These are phyloP conservation scores for Rhododendron mucronatum DNA, from an alignment of 148 eudicot species.

Conservation along the genomic window DNA sequence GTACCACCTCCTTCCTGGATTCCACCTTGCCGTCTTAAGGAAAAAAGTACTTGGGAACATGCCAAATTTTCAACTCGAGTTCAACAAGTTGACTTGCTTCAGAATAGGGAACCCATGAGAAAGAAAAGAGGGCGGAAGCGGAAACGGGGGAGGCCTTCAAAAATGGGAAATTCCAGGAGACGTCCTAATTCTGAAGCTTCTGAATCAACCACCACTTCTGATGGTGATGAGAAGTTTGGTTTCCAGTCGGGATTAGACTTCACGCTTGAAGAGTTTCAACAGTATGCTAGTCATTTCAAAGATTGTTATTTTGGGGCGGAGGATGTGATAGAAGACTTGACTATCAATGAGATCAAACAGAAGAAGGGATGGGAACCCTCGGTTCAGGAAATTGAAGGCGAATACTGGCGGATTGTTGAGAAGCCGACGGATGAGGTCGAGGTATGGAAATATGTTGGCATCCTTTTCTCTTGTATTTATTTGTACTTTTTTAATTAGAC, in stretches of 20 bases:
- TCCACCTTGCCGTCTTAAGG: slow-evolving; percentile 56
- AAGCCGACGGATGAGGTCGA: slow-evolving; percentile 65
- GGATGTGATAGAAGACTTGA: slow-evolving; percentile 9
- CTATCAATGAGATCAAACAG: slow-evolving; percentile 9
- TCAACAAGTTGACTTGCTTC: slow-evolving; percentile 65
- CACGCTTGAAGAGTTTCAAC: slow-evolving; percentile 45
- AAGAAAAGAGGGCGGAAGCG: slow-evolving; percentile 44
- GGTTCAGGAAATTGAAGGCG: slow-evolving; percentile 56
- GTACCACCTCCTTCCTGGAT: slow-evolving; percentile 64
- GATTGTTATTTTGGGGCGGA: slow-evolving; percentile 36
- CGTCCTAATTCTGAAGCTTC: slow-evolving; percentile 20
- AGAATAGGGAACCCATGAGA: slow-evolving; percentile 60
- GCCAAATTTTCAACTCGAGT: slow-evolving; percentile 53
- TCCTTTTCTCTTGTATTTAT: not conserved
- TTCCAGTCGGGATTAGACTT: slow-evolving; percentile 61
- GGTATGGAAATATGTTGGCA: slow-evolving; percentile 26
- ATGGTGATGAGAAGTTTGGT: slow-evolving; percentile 55
- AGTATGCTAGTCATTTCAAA: slow-evolving; percentile 38
- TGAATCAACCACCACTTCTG: slow-evolving; percentile 27
- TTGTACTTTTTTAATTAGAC: not conserved
- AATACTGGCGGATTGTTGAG: slow-evolving; percentile 69
- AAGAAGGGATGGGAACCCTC: slow-evolving; percentile 34
- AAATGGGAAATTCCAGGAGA: slow-evolving; percentile 30
- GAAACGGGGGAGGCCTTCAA: slow-evolving; percentile 38
- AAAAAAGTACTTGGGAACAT: slow-evolving; percentile 37